Evolutionary conservation across 2,329 filamentous ascomycete species (phyloP).

Genomic region (Aspergillus calidoustus): DNA sequence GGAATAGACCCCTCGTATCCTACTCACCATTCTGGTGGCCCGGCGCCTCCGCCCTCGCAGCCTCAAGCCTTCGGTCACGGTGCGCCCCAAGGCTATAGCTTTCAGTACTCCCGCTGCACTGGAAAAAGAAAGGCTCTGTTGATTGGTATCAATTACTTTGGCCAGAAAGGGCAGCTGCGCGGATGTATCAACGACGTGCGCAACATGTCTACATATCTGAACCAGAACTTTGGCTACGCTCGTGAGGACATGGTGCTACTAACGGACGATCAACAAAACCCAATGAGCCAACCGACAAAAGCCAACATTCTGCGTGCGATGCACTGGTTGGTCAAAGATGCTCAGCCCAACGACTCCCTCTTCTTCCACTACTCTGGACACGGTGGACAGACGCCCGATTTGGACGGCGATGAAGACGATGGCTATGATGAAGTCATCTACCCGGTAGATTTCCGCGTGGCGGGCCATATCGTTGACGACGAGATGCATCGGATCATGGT

Average conservation of each 20-base stretch:
- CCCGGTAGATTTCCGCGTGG: constrained; percentile 71
- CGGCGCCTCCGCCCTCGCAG: constrained; percentile 68
- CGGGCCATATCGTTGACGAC: constrained; percentile 78
- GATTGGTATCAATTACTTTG: constrained; percentile 97
- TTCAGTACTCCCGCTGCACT: constrained; percentile 90
- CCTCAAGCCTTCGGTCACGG: constrained; percentile 78
- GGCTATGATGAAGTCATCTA: constrained; percentile 80
- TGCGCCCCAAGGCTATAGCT: constrained; percentile 78
- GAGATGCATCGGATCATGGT: constrained; percentile 82
- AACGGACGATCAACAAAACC: constrained; percentile 95
- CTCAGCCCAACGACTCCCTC: constrained; percentile 86
- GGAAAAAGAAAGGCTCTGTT: constrained; percentile 86
- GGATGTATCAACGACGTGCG: constrained; percentile 98
- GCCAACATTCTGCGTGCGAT: constrained; percentile 93
- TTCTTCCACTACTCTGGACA: constrained; percentile 97
- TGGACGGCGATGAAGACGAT: constrained; percentile 77
- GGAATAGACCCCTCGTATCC: constrained; percentile 59
- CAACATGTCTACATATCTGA: constrained; percentile 92
- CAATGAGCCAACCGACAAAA: constrained; percentile 96
- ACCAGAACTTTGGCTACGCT: constrained; percentile 88
- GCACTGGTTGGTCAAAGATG: constrained; percentile 97
- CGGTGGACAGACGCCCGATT: constrained; percentile 74
- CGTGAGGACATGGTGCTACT: constrained; percentile 96
- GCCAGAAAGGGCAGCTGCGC: constrained; percentile 84
- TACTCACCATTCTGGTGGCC: constrained; percentile 56